Evolutionary conservation across 139 green algal species (phyloP).

Genomic region (Micractinium sp.): DNA sequence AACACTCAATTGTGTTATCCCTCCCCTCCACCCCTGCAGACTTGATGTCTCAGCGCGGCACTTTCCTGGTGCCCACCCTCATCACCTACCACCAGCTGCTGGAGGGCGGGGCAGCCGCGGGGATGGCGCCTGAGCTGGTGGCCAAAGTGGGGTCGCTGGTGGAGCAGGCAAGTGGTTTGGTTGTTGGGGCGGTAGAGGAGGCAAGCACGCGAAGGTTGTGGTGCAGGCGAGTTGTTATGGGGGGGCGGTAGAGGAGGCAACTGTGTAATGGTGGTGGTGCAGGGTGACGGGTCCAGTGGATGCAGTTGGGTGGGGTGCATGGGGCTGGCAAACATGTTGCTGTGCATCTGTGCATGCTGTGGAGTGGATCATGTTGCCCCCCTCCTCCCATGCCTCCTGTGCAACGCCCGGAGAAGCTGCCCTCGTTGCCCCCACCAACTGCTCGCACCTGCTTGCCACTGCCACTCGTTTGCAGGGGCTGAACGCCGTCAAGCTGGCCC

Average conservation of each 20-base stretch:
- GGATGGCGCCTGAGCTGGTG: slow-evolving; percentile 65
- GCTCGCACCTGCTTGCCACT: not conserved
- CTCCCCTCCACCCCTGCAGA: not conserved
- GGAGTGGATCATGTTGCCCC: too few relatives aligned
- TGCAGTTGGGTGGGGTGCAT: too few relatives aligned
- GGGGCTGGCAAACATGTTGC: not conserved
- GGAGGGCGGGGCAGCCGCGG: slow-evolving; percentile 47
- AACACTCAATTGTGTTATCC: too few relatives aligned
- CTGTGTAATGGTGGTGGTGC: not conserved
- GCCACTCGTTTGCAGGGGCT: slow-evolving; percentile 5
- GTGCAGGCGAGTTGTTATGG: not conserved
- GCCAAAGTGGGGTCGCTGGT: slow-evolving; percentile 61
- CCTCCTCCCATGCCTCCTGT: not conserved
- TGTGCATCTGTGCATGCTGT: too few relatives aligned
- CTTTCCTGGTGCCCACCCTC: slow-evolving; percentile 69
- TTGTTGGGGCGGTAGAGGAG: not conserved
- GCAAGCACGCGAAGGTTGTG: not conserved
- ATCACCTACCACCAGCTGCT: slow-evolving; percentile 64
- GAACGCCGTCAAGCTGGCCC: slow-evolving; percentile 43
- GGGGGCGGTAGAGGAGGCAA: not conserved
- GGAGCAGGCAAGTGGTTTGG: slow-evolving; percentile 37
- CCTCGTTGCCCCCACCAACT: not conserved
- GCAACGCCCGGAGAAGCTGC: too few relatives aligned
- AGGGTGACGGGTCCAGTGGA: not conserved
- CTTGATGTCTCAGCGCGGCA: slow-evolving; percentile 42